These are phyloP conservation scores for Entomortierella parvispora DNA, from an alignment of 192 early-diverging fungal species.

Conservation along the genomic window DNA sequence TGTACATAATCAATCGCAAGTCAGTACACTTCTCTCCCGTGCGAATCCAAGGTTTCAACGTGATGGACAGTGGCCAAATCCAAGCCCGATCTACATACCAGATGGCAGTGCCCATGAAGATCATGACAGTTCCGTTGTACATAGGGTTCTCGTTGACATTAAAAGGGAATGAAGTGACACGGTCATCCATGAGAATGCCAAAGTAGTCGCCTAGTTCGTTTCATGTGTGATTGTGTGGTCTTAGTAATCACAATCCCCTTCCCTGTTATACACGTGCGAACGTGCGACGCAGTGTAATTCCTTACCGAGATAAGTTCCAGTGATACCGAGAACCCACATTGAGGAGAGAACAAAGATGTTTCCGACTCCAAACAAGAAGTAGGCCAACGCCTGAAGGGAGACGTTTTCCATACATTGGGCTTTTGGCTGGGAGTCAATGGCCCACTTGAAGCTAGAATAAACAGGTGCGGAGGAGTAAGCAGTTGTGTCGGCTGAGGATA, in stretches of 20 bases:
- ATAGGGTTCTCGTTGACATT: conserved; percentile 94
- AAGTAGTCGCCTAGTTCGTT: conserved; percentile 85
- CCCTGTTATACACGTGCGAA: neutral
- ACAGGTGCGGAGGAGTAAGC: neutral
- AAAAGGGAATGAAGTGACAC: conserved; percentile 92
- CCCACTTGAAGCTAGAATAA: conserved; percentile 69
- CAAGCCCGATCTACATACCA: too few species aligned
- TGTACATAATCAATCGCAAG: conserved; percentile 13
- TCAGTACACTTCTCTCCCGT: too few species aligned
- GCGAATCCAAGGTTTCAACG: too few species aligned
- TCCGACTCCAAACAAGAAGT: conserved; percentile 65
- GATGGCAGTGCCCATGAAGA: conserved; percentile 84
- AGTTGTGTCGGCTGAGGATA: neutral
- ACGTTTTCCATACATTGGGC: conserved; percentile 56
- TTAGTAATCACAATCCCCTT: neutral
- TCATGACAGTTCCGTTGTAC: conserved; percentile 91
- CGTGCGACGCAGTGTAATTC: neutral
- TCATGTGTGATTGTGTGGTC: neutral
- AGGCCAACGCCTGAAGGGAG: conserved; percentile 59
- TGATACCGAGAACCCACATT: conserved; percentile 88
- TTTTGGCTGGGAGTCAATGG: conserved; percentile 77
- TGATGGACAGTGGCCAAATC: too few species aligned
- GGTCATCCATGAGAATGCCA: conserved; percentile 89
- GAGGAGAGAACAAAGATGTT: conserved; percentile 83
- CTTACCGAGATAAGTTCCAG: conserved; percentile 89